Percentiles rank a stretch among this genome's conserved stretches.
Evolutionary conservation across 139 green algal species (phyloP).

Genomic region (Chlorella sorokiniana): DNA sequence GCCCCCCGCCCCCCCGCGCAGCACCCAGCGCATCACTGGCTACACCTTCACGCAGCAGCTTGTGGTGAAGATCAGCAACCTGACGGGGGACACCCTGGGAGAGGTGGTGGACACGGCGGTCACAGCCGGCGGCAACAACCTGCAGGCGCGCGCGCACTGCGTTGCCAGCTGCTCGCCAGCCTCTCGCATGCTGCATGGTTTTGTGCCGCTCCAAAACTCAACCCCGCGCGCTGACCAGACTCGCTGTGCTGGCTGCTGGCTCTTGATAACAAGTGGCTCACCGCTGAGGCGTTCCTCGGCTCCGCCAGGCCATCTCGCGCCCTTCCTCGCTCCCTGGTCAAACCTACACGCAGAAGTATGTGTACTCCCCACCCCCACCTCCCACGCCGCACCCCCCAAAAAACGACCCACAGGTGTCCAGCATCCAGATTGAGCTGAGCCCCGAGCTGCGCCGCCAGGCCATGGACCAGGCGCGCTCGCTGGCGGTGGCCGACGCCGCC

Average conservation of each 20-base stretch:
- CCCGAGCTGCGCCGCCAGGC: not conserved
- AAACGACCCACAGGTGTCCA: not conserved
- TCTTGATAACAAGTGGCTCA: no score
- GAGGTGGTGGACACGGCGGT: constrained; percentile 6
- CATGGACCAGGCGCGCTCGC: not conserved
- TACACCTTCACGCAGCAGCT: constrained; percentile 15
- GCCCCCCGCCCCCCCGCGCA: not conserved
- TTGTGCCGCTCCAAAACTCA: not conserved
- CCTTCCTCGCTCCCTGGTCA: no score
- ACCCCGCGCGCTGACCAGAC: not conserved
- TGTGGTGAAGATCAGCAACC: constrained; percentile 3
- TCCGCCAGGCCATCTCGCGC: no score
- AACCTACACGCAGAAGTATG: not conserved
- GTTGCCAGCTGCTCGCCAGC: no score
- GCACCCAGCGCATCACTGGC: constrained; percentile 4
- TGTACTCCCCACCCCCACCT: not conserved
- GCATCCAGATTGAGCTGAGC: constrained; percentile 16
- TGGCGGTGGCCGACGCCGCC: constrained; percentile 4
- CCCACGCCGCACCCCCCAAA: not conserved
- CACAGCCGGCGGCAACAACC: constrained; percentile 10
- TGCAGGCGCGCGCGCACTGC: not conserved
- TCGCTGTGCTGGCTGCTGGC: no score
- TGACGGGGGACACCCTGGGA: not conserved
- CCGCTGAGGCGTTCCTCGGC: no score
- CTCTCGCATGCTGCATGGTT: not conserved